Conservation (phyloP, 2,329 filamentous ascomycete species). For the Penicillium sp. region DNA sequence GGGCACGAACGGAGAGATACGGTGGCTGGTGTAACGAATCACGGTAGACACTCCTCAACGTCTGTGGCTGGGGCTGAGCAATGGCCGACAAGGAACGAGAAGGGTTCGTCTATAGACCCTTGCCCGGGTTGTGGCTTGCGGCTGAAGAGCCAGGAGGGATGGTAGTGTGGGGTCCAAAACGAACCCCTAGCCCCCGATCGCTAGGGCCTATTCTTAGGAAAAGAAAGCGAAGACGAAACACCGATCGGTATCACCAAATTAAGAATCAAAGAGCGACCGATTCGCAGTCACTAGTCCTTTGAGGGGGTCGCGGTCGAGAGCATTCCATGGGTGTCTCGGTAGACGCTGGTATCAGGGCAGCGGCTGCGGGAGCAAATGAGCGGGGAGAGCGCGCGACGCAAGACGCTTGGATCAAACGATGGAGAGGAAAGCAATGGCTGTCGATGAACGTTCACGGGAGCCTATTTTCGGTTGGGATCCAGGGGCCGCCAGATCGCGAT, state of each 20-base stretch:
- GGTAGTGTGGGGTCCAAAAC: slow-evolving; percentile 14
- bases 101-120: neutral
- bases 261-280: slow-evolving; percentile 3
- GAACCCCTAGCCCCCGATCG: neutral
- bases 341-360: slow-evolving; percentile 17
- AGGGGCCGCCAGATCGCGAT: too few species aligned
- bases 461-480: slow-evolving; percentile 7
- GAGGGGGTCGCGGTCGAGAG: neutral
- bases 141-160: neutral
- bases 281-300: neutral
- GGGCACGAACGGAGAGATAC: neutral
- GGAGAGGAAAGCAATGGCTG: slow-evolving; percentile 4
- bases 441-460: slow-evolving; percentile 9
- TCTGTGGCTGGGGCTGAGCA: slow-evolving; percentile 4
- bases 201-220: slow-evolving; percentile 16
- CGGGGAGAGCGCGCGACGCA: neutral
- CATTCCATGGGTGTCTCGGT: slow-evolving; percentile 8
- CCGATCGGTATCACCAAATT: slow-evolving; percentile 8
- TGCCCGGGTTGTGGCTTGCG: slow-evolving; percentile 1
- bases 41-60: neutral
- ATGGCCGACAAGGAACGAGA: neutral
- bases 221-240: slow-evolving; percentile 5
- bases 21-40: slow-evolving; percentile 3
- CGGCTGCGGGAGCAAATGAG: slow-evolving; percentile 18
- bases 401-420: slow-evolving; percentile 6